phyloP scores from a whole-genome alignment of 2,329 filamentous ascomycete species.

The Neonectria faginata region DNA sequence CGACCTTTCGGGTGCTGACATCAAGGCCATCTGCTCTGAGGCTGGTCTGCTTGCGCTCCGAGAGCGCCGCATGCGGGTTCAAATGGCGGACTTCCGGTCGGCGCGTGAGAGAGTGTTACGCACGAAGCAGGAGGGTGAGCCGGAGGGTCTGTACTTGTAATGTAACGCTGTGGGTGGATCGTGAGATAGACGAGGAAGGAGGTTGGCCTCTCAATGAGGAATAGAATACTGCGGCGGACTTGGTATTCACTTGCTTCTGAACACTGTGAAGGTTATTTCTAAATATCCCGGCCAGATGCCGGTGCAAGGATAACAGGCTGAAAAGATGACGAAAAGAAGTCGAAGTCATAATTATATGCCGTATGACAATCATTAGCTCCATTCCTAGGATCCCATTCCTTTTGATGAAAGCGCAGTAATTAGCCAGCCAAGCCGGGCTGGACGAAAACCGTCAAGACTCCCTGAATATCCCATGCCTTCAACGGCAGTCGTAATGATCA shows the following conservation, averaged over 20 bases:
- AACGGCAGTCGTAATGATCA: not conserved
- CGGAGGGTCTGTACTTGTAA: slow-evolving; percentile 98
- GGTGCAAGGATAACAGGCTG: not conserved
- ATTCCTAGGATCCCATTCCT: not conserved
- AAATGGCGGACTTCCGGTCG: slow-evolving; percentile 97
- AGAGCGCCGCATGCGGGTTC: slow-evolving; percentile 96
- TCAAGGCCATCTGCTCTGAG: slow-evolving; percentile 98
- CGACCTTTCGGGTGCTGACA: slow-evolving; percentile 95
- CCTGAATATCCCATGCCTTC: slow-evolving; percentile 7
- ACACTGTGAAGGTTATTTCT: not conserved
- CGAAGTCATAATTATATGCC: slow-evolving; percentile 4
- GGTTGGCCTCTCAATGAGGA: slow-evolving; percentile 36
- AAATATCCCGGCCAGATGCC: not conserved
- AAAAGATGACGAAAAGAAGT: not conserved
- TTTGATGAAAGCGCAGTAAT: not conserved
- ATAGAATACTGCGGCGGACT: slow-evolving; percentile 33
- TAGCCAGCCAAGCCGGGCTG: not conserved
- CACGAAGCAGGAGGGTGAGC: slow-evolving; percentile 98
- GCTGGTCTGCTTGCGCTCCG: slow-evolving; percentile 93
- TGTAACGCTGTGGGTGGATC: slow-evolving; percentile 42
- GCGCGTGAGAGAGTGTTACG: slow-evolving; percentile 95
- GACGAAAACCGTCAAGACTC: slow-evolving; percentile 6
- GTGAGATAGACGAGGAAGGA: slow-evolving; percentile 36
- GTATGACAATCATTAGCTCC: slow-evolving; percentile 8
- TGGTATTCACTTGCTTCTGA: slow-evolving; percentile 1